Evolutionary conservation across 2,329 filamentous ascomycete species (phyloP).

Genomic region (Chalaropsis ovoidea): DNA sequence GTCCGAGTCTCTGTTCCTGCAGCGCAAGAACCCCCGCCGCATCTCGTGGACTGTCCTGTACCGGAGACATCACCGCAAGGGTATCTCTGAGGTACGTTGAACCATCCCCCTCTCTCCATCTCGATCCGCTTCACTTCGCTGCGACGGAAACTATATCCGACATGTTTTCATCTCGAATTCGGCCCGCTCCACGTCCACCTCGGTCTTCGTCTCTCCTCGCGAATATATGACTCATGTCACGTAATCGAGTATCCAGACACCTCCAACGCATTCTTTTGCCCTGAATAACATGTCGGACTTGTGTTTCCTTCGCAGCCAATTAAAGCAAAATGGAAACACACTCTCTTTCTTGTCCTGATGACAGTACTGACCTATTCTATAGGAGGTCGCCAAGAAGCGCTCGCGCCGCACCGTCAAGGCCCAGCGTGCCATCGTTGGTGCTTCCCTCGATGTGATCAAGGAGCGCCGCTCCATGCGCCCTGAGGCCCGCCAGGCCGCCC

Average conservation of each 20-base stretch:
- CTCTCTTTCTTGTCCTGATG: background rate
- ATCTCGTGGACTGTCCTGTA: slow-evolving; percentile 98
- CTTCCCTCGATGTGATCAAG: slow-evolving; percentile 99
- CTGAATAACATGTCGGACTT: slow-evolving; percentile 2
- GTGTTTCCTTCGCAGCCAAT: background rate
- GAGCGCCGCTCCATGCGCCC: slow-evolving; percentile 92
- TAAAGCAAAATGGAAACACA: background rate
- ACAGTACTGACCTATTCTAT: slow-evolving; percentile 38
- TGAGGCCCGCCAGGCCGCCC: slow-evolving; percentile 87
- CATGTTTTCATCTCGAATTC: slow-evolving; percentile 2
- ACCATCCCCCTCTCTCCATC: background rate
- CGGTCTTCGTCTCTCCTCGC: background rate
- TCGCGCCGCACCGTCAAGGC: slow-evolving; percentile 95
- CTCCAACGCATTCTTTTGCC: too few species aligned
- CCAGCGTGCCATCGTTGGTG: slow-evolving; percentile 98
- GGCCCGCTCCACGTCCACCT: background rate
- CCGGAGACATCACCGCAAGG: slow-evolving; percentile 99
- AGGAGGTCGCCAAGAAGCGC: slow-evolving; percentile 99
- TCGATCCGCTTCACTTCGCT: background rate
- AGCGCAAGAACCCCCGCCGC: slow-evolving; percentile 99
- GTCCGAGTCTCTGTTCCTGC: slow-evolving; percentile 98
- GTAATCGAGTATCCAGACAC: background rate
- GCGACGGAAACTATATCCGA: background rate
- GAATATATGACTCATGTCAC: background rate
- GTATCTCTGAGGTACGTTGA: slow-evolving; percentile 92